Base-by-base conservation (phyloP, 208 protist genomes). In the Wallacemonas rigidus region DNA sequence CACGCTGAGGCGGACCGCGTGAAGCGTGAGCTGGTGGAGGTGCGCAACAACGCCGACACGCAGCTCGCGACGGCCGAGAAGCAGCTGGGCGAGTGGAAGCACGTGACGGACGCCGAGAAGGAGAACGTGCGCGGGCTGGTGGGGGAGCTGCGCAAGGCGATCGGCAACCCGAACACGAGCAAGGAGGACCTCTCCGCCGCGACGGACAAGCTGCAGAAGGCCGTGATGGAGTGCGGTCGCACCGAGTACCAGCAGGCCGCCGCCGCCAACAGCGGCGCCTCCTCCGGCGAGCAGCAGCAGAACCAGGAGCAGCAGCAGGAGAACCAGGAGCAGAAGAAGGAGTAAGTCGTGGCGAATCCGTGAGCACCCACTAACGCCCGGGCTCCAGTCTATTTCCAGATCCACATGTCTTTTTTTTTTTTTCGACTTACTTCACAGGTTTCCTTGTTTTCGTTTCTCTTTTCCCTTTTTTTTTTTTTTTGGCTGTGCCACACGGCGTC, bases 131-230 rank as follows among this genome's bases (percentile, higher is more conserved):
- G 72, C 72, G 75, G 47, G 71, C 80, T 87, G 7, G 65, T 91
- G 40, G 75, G 43, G 12, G 86, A 89, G 74, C 48, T 90, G 55
- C 75, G 83, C 57, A 90, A 90, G 76, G 76, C 78, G 68, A 70
- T 97, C 67, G 75, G 53, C 61, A 95, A 97, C 82, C 60, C 79
- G 12, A 93, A 93, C 67, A 77, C 77, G 44, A 75, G 82, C 9
- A 85, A 77, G 81, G 90, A 95, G 1, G 85, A 95, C 54, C 47
- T 95, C 35, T 61, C 57, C 14, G 68, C 65, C 4, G 72, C 81
- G 45, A 79, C 62, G 0, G 92, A 94, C 61, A 90, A 88, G 80
- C 80, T 96, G 53, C 88, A 94, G 81, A 95, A 93, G 87, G 85
- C 82, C 2, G 80, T 95, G 64, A 93, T 95, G 85, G 86, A 91